Conservation (phyloP, 495 filamentous ascomycete species). For the Penicillium manginii region DNA sequence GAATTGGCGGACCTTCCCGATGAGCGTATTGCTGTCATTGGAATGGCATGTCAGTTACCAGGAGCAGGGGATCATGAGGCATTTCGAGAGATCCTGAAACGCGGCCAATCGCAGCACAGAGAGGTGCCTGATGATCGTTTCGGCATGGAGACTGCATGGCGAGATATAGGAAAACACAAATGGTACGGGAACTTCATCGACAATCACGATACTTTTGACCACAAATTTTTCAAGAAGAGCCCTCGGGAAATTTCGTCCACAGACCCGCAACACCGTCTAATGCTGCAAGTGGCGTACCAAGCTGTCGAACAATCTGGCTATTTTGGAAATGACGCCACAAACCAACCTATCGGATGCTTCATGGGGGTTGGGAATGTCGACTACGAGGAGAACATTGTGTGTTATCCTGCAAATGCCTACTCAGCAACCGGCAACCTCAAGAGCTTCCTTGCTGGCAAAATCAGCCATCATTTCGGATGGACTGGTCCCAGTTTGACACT, state of each 20-base stretch:
- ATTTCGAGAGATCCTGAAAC: conserved; percentile 38
- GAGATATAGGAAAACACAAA: conserved; percentile 23
- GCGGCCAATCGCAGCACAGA: conserved; percentile 38
- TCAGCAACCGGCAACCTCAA: conserved; percentile 33
- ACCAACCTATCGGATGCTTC: conserved; percentile 30
- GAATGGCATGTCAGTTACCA: conserved; percentile 47
- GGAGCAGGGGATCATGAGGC: conserved; percentile 43
- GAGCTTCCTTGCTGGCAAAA: conserved; percentile 30
- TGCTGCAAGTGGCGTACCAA: conserved; percentile 54
- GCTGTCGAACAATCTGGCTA: conserved; percentile 48
- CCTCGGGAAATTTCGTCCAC: conserved; percentile 49
- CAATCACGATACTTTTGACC: conserved; percentile 52
- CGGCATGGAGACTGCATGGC: not conserved
- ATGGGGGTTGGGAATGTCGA: conserved; percentile 35
- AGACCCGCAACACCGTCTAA: conserved; percentile 56
- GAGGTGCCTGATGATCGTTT: conserved; percentile 39
- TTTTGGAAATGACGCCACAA: not conserved
- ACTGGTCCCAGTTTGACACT: conserved; percentile 39
- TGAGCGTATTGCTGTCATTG: conserved; percentile 45
- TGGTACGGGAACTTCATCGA: conserved; percentile 54
- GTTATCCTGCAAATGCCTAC: conserved; percentile 36
- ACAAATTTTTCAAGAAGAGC: conserved; percentile 53
- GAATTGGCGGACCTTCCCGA: conserved; percentile 6
- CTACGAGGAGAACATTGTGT: conserved; percentile 39
- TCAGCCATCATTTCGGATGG: conserved; percentile 45